phyloP scores from a whole-genome alignment of 2,329 filamentous ascomycete genomes.

The Trichoderma harzianum region DNA sequence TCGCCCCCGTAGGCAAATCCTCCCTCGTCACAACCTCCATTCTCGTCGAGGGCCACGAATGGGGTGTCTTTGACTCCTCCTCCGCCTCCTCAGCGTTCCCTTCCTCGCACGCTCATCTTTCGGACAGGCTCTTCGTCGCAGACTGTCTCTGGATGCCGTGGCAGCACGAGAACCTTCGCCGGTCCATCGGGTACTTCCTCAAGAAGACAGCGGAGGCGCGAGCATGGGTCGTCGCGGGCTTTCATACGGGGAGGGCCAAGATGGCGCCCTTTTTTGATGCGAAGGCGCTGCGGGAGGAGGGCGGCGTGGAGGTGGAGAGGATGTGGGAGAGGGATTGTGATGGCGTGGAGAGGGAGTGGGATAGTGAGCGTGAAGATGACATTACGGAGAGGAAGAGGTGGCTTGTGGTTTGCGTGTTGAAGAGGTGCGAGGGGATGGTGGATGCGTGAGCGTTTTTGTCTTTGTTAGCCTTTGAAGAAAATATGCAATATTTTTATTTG shows the following conservation, averaged over 20 bases:
- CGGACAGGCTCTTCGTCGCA: constrained; percentile 63
- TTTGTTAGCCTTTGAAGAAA: not conserved
- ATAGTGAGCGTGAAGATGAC: constrained; percentile 60
- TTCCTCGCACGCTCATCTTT: constrained; percentile 34
- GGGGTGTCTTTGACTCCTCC: constrained; percentile 48
- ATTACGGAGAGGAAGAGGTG: constrained; percentile 63
- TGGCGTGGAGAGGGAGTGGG: constrained; percentile 60
- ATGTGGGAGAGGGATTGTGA: constrained; percentile 69
- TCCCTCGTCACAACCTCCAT: constrained; percentile 28
- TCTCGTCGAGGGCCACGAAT: constrained; percentile 58
- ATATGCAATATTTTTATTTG: not conserved
- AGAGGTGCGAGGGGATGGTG: constrained; percentile 27
- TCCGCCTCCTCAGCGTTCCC: not conserved
- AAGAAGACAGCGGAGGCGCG: constrained; percentile 41
- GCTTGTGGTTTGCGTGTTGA: constrained; percentile 60
- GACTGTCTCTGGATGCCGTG: constrained; percentile 75
- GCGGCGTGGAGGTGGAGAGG: constrained; percentile 57
- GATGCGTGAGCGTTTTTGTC: not conserved
- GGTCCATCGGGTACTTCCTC: constrained; percentile 62
- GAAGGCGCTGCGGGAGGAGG: constrained; percentile 39
- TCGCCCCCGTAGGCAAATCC: constrained; percentile 31
- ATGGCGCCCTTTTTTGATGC: constrained; percentile 62
- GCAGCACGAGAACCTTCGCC: constrained; percentile 64
- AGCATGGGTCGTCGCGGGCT: constrained; percentile 65
- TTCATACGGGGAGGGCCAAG: constrained; percentile 67